These are phyloP conservation scores for Phytopythium oedochilum DNA, from an alignment of 352 stramenopile species.

Conservation along the genomic window DNA sequence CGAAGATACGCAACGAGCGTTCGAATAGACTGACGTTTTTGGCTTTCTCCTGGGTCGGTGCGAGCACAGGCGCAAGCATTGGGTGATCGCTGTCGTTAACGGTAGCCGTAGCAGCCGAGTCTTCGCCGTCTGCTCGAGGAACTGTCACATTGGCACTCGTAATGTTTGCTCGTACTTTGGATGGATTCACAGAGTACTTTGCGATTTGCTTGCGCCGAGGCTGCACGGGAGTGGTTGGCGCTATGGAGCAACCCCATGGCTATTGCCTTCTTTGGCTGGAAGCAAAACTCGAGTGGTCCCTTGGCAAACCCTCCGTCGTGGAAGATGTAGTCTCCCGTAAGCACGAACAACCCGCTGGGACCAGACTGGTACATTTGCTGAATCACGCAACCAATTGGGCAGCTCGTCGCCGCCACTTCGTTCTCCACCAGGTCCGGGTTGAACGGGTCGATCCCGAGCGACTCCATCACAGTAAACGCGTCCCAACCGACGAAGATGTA, in stretches of 20 bases:
- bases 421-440: conserved; percentile 9
- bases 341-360: conserved; percentile 15
- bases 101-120: neutral
- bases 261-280: conserved; percentile 13
- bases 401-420: conserved; percentile 12
- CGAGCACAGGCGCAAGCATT: neutral
- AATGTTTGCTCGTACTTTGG: neutral
- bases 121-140: neutral
- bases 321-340: conserved; percentile 34
- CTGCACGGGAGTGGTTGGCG: neutral
- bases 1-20: conserved; percentile 7
- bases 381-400: conserved; percentile 18
- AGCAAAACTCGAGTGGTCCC: conserved; percentile 19
- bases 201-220: neutral
- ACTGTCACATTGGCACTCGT: neutral
- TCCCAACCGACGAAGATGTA: conserved; percentile 56
- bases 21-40: conserved; percentile 29
- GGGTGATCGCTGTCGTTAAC: neutral
- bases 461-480: conserved; percentile 19
- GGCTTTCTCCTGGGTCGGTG: neutral
- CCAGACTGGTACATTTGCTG: conserved; percentile 26
- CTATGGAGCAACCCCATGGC: conserved; percentile 19
- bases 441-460: conserved; percentile 28
- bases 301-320: conserved; percentile 14
- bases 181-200: neutral